Percentiles rank a stretch among this genome's conserved stretches.
These are phyloP conservation scores for Coemansia sp. DNA, from an alignment of 192 early-diverging fungal species.

Conservation along the genomic window DNA sequence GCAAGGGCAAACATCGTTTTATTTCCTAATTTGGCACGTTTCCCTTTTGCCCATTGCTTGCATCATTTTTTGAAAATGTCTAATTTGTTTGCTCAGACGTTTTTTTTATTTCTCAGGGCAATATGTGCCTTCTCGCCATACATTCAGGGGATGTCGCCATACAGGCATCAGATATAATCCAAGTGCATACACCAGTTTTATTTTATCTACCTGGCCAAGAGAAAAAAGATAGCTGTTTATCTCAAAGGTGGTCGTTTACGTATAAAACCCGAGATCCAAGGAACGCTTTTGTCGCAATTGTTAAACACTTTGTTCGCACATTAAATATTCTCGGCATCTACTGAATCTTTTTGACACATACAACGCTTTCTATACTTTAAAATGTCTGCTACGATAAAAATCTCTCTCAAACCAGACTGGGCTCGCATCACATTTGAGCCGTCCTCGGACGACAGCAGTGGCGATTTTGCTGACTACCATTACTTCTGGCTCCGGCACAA, in stretches of 20 bases:
- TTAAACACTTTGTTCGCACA: no score
- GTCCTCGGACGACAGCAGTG: not conserved
- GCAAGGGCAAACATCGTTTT: no score
- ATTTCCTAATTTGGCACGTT: no score
- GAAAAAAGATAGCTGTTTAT: not conserved
- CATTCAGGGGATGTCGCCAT: slow-evolving; percentile 8
- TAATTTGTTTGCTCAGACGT: not conserved
- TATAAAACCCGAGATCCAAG: no score
- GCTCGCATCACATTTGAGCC: slow-evolving; percentile 32
- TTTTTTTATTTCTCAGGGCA: not conserved
- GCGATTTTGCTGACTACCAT: slow-evolving; percentile 44
- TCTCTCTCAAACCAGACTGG: slow-evolving; percentile 53
- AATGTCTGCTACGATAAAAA: slow-evolving; percentile 21
- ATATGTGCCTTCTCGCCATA: not conserved
- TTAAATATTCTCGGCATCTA: no score
- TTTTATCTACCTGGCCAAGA: not conserved
- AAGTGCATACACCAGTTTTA: not conserved
- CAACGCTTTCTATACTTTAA: no score
- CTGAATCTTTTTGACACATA: no score
- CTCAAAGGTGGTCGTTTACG: no score
- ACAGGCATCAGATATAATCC: not conserved
- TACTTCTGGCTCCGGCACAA: slow-evolving; percentile 59
- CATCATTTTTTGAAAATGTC: no score
- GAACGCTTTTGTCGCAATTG: no score
- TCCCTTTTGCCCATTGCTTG: no score